A percentile compares a stretch with the other conserved stretches of the same genome.
Conservation (phyloP, 352 stramenopile genomes). For the Phytophthora melonis region DNA sequence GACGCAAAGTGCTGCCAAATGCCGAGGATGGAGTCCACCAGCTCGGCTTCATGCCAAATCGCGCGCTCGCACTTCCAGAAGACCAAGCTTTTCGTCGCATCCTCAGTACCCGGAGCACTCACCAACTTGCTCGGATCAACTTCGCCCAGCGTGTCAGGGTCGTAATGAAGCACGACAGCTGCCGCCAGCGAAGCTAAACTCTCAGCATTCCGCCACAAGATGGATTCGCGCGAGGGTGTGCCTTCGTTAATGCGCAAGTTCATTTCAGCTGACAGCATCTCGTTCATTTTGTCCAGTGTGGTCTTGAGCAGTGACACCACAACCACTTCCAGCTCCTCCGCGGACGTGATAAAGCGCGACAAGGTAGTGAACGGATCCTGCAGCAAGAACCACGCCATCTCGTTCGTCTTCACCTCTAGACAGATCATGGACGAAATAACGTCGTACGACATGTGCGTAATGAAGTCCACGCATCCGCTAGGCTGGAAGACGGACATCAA, state of each 20-base stretch:
- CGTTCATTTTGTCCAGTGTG: conserved; percentile 83
- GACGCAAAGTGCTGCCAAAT: conserved; percentile 87
- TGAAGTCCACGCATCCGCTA: conserved; percentile 68
- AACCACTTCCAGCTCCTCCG: conserved; percentile 71
- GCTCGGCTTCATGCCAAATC: conserved; percentile 78
- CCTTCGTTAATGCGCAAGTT: conserved; percentile 72
- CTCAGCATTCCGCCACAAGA: conserved; percentile 84
- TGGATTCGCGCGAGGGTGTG: conserved; percentile 71
- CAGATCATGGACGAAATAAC: conserved; percentile 87
- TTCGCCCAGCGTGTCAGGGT: conserved; percentile 74
- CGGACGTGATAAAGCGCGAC: conserved; percentile 69
- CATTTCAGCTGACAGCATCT: conserved; percentile 76
- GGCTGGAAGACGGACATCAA: conserved; percentile 72
- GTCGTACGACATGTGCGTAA: conserved; percentile 77
- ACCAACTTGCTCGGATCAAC: conserved; percentile 54
- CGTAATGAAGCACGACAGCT: conserved; percentile 85
- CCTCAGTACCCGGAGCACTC: conserved; percentile 21
- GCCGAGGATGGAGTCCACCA: conserved; percentile 77
- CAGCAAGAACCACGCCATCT: conserved; percentile 83
- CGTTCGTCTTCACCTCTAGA: conserved; percentile 83
- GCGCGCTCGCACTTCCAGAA: conserved; percentile 85
- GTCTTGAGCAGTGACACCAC: conserved; percentile 79
- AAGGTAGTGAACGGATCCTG: conserved; percentile 82
- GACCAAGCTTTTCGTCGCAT: conserved; percentile 43
- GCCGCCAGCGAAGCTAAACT: conserved; percentile 76